phyloP scores from a whole-genome alignment of 768 basidiomycete genomes.

The Russula vinacea region DNA sequence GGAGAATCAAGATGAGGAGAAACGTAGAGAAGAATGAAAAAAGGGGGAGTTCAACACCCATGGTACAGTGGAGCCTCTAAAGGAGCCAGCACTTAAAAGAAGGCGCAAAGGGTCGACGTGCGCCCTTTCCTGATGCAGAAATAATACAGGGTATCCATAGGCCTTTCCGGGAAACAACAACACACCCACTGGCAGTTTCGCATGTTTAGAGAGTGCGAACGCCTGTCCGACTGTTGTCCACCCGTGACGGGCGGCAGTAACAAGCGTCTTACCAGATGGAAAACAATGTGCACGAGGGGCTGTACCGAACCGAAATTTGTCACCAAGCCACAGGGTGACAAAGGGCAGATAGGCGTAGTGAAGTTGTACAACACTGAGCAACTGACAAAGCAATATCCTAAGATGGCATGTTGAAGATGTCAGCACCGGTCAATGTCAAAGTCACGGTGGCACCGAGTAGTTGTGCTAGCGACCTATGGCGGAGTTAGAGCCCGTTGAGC shows the following conservation, averaged over 20 bases:
- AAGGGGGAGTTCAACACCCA: conserved; percentile 26
- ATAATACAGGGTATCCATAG: conserved; percentile 10
- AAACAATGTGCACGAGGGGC: conserved; percentile 18
- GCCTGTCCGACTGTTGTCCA: background rate
- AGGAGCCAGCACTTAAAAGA: conserved; percentile 16
- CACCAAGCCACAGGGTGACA: background rate
- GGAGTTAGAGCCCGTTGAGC: background rate
- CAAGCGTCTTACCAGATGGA: conserved; percentile 25
- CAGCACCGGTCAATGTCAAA: background rate
- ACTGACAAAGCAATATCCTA: conserved; percentile 13
- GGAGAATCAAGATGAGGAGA: conserved; percentile 24
- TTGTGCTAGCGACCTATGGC: background rate
- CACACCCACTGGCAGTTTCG: background rate
- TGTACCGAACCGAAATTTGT: background rate
- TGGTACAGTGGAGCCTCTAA: conserved; percentile 1
- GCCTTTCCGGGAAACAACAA: background rate
- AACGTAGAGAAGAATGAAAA: conserved; percentile 25
- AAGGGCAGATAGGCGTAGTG: conserved; percentile 4
- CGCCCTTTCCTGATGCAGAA: background rate
- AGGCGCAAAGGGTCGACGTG: background rate
- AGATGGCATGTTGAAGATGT: conserved; percentile 23
- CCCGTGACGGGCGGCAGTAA: background rate
- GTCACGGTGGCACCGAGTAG: background rate
- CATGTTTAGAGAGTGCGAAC: conserved; percentile 3
- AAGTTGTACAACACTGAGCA: background rate